These are phyloP conservation scores for Syncephalastrum contaminatum DNA, from an alignment of 371 early-diverging fungal genomes.

Conservation along the genomic window DNA sequence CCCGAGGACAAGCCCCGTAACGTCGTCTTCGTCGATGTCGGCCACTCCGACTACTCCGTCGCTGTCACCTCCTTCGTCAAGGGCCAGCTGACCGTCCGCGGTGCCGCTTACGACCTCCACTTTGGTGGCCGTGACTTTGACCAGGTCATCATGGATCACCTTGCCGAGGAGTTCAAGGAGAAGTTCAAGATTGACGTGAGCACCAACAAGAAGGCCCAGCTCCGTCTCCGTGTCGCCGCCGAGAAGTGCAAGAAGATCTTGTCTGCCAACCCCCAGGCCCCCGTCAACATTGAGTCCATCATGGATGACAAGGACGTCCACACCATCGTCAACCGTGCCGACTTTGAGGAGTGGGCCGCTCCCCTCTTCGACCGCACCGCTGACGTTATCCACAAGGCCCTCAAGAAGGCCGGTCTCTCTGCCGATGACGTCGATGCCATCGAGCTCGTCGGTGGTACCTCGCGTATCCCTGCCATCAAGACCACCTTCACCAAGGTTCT, in stretches of 20 bases:
- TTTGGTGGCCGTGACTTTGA: slow-evolving; percentile 97
- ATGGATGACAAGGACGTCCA: slow-evolving; percentile 93
- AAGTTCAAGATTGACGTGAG: slow-evolving; percentile 95
- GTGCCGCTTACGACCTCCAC: slow-evolving; percentile 87
- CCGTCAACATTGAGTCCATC: slow-evolving; percentile 92
- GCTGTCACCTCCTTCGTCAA: slow-evolving; percentile 90
- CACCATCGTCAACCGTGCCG: slow-evolving; percentile 76
- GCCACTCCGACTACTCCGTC: slow-evolving; percentile 90
- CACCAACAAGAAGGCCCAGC: slow-evolving; percentile 86
- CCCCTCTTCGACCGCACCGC: slow-evolving; percentile 76
- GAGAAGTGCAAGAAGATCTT: slow-evolving; percentile 97
- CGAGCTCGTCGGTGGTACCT: slow-evolving; percentile 92
- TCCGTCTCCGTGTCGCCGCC: slow-evolving; percentile 88
- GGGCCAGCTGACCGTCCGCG: slow-evolving; percentile 91
- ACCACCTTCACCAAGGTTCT: slow-evolving; percentile 82
- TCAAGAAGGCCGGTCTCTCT: slow-evolving; percentile 77
- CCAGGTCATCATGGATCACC: slow-evolving; percentile 83
- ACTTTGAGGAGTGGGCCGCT: slow-evolving; percentile 83
- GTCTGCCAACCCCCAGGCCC: slow-evolving; percentile 89
- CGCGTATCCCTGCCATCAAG: slow-evolving; percentile 94
- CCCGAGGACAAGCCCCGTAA: slow-evolving; percentile 93
- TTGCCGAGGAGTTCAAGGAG: slow-evolving; percentile 82
- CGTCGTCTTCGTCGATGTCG: slow-evolving; percentile 94
- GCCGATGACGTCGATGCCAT: slow-evolving; percentile 87
- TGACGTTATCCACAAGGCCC: slow-evolving; percentile 72